Evolutionary conservation across 495 filamentous ascomycete genomes (phyloP).

Genomic region (Chaetomium tenue): DNA sequence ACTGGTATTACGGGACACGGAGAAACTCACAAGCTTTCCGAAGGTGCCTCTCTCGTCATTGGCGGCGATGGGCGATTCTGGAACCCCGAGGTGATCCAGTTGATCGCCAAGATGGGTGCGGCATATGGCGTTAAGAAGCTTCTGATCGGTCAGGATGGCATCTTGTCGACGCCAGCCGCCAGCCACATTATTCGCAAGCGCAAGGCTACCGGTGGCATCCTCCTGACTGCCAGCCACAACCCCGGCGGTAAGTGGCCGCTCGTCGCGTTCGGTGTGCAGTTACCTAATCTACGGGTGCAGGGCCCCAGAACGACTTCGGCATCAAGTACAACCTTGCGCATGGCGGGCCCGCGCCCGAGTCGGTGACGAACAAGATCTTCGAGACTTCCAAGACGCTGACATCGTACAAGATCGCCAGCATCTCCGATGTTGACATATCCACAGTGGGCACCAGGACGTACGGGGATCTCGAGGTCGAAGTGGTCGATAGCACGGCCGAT

Average conservation of each 20-base stretch:
- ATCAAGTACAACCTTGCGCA: constrained; percentile 99
- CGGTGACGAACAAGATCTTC: constrained; percentile 96
- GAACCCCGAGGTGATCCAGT: constrained; percentile 92
- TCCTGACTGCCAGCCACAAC: constrained; percentile 97
- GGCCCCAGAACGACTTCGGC: constrained; percentile 89
- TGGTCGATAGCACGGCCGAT: constrained; percentile 87
- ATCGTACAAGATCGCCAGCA: constrained; percentile 86
- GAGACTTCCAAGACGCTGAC: constrained; percentile 81
- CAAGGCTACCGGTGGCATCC: constrained; percentile 91
- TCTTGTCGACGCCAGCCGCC: constrained; percentile 92
- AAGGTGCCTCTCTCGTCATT: constrained; percentile 86
- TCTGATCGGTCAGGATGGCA: constrained; percentile 90
- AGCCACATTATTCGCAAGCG: constrained; percentile 92
- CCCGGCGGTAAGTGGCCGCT: constrained; percentile 72
- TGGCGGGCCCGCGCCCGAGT: constrained; percentile 90
- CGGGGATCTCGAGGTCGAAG: constrained; percentile 84
- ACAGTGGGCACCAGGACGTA: constrained; percentile 81
- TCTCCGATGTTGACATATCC: constrained; percentile 80
- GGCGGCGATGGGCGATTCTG: constrained; percentile 96
- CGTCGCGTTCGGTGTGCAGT: not conserved
- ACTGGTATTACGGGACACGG: not conserved
- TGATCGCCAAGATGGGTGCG: constrained; percentile 95
- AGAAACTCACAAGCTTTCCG: constrained; percentile 5
- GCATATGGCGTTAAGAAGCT: constrained; percentile 99
- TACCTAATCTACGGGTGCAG: constrained; percentile 44